Base-by-base conservation (phyloP, 208 protist genomes). In the Acanthamoeba rhysodes region DNA sequence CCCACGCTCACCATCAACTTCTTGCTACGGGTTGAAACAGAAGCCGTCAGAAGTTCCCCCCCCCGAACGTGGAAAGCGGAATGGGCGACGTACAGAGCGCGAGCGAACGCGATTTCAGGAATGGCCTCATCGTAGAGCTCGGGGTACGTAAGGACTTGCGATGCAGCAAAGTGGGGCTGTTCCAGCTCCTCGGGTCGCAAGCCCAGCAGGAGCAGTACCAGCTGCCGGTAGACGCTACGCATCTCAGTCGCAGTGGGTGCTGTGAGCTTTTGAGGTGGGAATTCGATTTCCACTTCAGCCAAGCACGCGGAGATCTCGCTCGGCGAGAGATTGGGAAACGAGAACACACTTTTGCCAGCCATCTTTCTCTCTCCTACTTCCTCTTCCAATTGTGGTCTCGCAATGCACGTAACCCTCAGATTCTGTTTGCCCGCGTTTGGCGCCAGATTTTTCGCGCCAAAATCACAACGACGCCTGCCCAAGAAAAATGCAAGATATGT, bases 81-180 rank as follows among this genome's bases (percentile, higher is more conserved):
- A 20, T 41, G 68, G 9, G 22, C 16, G 53, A 59, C 72, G 72
- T 80, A 80, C 72, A 80, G 37, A 24, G 72, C 72, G 3, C 72
- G 72, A 80, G 72, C 29, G 72, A 80, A 80, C 16, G 37, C 34
- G 22, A 80, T 80, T 45, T 80, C 72, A 24, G 72, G 72, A 80
- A 80, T 80, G 24, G 72, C 72, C n/a, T 80, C 72, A 37, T 80
- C 72, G 72, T 80, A 80, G 72, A 80, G 72, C 32, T 80, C 72
- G 37, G 72, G 72, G 37, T 80, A 48, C 8, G 24, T 80, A 10
- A 80, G 72, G 6, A 80, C 72, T 45, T 80, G 34, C 72, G 37
- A 48, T 18, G 72, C 72, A 9, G 72, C 72, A 48, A 50, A 80
- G 20, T 80, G 29, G 72, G 72, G 72, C 72, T 37, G 29, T 80